Base-by-base conservation (phyloP, 2,329 filamentous ascomycete species). In the Pleurostoma richardsiae region DNA sequence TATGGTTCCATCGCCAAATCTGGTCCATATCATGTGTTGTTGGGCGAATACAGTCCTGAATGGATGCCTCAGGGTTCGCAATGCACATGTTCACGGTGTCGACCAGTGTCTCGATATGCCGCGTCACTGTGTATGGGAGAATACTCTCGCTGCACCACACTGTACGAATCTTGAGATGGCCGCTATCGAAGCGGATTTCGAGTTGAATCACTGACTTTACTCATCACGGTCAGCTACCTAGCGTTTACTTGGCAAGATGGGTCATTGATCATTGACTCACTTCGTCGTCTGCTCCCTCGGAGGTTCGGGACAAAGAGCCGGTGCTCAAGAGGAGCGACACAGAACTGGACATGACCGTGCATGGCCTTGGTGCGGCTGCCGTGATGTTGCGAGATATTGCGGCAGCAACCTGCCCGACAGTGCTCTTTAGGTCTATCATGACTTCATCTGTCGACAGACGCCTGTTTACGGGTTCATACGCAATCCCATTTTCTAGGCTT, bases 1-100 rank as follows among this genome's bases (percentile, higher is more conserved):
- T 49, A 29, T 69, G 58, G 41, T 76, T 77, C 70, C 72, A 74
- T 4, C 56, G 56, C 74, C 74, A 77, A 40, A 77, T 65, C 27
- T 70, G 59, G 11, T 48, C 48, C 31, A 50, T n/a, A 19, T 50
- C 48, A 29, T 48, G 44, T 19, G 66, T 54, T 48, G 55, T 58
- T 7, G 65, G 65, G 1, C 54, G 53, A 36, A 71, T 52, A 39
- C 54, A 59, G 11, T 61, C 51, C 47, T 64, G 51, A 11, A 73
- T 55, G 4, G 64, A 49, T 4, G 49, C 45, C 1, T 55, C 46
- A 1, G 58, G 59, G 31, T 56, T 59, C 8, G 58, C 52, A 27
- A 69, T 49, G 47, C 62, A 68, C 11, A 61, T 44, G 41, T 58
- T 54, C 44, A 76, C 49, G 1, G 60, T 68, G 42, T 76, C 67